Evolutionary conservation across 2,329 filamentous ascomycete genomes (phyloP).

Genomic region (Colletotrichum eremochloae): DNA sequence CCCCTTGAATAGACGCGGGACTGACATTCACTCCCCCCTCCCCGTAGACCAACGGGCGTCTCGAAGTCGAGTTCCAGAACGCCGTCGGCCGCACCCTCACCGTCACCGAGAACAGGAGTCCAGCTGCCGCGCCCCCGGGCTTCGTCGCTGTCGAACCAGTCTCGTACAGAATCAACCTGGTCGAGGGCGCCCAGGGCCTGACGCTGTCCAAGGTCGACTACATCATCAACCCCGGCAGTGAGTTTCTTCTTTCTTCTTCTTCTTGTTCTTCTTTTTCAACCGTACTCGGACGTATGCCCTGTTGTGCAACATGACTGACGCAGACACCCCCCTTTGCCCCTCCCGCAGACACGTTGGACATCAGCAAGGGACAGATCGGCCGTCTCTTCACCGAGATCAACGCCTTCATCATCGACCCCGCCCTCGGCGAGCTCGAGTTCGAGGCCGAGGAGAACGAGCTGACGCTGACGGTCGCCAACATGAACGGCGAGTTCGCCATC

Average conservation of each 20-base stretch:
- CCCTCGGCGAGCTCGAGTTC: constrained; percentile 56
- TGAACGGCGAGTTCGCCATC: constrained; percentile 52
- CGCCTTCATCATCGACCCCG: constrained; percentile 53
- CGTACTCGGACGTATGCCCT: background rate
- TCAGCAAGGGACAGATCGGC: constrained; percentile 53
- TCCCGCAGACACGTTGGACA: constrained; percentile 49
- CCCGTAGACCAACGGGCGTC: constrained; percentile 47
- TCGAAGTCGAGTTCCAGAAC: constrained; percentile 58
- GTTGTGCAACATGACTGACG: background rate
- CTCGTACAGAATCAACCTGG: constrained; percentile 53
- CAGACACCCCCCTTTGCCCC: too few species aligned
- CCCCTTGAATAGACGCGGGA: background rate
- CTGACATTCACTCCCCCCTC: background rate
- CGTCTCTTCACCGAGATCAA: constrained; percentile 52
- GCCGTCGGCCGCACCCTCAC: constrained; percentile 50
- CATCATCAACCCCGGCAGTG: constrained; percentile 53
- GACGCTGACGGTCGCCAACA: constrained; percentile 48
- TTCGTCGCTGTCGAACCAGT: constrained; percentile 54
- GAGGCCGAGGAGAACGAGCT: constrained; percentile 58
- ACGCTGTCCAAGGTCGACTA: constrained; percentile 58
- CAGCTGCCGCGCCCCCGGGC: constrained; percentile 51
- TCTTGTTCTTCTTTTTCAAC: background rate
- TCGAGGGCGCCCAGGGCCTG: constrained; percentile 49
- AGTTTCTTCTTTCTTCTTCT: constrained; percentile 33
- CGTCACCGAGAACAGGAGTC: constrained; percentile 54